Percentiles rank a stretch among this genome's conserved stretches.
Conservation (phyloP, 441 rosid species). For the Adansonia gregorii region DNA sequence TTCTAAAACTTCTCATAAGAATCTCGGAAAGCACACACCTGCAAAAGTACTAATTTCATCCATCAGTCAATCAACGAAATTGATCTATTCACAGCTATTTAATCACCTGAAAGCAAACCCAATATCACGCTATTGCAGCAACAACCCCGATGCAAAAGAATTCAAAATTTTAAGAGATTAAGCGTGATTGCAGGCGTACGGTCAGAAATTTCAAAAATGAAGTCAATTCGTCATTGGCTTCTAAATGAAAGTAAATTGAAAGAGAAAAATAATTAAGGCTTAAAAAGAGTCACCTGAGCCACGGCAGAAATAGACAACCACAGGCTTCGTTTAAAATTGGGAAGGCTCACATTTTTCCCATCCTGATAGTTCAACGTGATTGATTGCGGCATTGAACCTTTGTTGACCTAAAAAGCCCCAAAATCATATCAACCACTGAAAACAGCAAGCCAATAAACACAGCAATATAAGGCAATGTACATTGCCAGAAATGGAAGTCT, state of each 20-base stretch:
- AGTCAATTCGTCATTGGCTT: background rate
- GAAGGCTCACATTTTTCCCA: conserved; percentile 69
- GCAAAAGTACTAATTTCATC: conserved; percentile 27
- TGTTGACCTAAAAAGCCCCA: conserved; percentile 59
- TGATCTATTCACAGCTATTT: background rate
- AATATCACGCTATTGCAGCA: background rate
- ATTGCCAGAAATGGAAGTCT: conserved; percentile 66
- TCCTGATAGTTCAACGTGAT: conserved; percentile 90
- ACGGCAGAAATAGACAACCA: conserved; percentile 89
- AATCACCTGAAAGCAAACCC: background rate
- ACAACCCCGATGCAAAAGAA: background rate
- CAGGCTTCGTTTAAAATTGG: conserved; percentile 88
- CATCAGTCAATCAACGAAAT: background rate
- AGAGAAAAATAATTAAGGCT: background rate
- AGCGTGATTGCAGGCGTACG: background rate
- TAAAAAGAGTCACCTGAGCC: conserved; percentile 70
- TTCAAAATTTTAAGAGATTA: background rate
- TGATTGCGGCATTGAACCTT: conserved; percentile 71
- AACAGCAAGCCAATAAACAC: background rate
- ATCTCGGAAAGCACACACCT: conserved; percentile 98
- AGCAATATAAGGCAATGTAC: conserved; percentile 53
- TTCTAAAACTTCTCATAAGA: conserved; percentile 96
- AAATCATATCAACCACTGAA: background rate
- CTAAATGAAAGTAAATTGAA: too few relatives aligned
- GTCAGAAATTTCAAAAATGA: background rate